These are phyloP conservation scores for Candida insectalens DNA, from an alignment of 805 yeast genomes.

Conservation along the genomic window DNA sequence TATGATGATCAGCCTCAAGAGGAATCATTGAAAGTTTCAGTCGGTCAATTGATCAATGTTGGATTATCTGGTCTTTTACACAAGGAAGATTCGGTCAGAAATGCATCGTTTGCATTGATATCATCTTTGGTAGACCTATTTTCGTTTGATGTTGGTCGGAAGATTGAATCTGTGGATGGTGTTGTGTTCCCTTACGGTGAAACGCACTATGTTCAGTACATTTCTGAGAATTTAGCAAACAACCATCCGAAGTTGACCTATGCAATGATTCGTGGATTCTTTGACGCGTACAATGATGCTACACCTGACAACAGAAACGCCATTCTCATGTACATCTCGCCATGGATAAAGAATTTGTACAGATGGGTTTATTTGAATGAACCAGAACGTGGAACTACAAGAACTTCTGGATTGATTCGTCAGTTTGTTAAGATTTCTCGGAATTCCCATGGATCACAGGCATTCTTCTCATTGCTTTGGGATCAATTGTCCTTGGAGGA, in stretches of 20 bases:
- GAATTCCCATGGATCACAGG: slow-evolving; percentile 36
- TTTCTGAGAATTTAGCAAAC: slow-evolving; percentile 48
- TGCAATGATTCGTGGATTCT: slow-evolving; percentile 40
- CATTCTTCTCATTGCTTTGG: slow-evolving; percentile 60
- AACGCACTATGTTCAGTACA: slow-evolving; percentile 45
- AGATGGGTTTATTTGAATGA: slow-evolving; percentile 43
- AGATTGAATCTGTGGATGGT: slow-evolving; percentile 43
- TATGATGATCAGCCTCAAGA: slow-evolving; percentile 26
- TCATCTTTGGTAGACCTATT: slow-evolving; percentile 54
- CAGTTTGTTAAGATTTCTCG: slow-evolving; percentile 52
- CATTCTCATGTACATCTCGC: slow-evolving; percentile 47
- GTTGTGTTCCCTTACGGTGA: slow-evolving; percentile 63
- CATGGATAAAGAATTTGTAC: slow-evolving; percentile 68
- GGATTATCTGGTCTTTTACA: slow-evolving; percentile 62
- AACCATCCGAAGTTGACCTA: slow-evolving; percentile 51
- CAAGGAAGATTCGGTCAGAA: slow-evolving; percentile 45
- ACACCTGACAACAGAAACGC: slow-evolving; percentile 25
- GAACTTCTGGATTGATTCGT: slow-evolving; percentile 51
- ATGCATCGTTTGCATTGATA: slow-evolving; percentile 53
- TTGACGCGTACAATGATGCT: slow-evolving; percentile 39
- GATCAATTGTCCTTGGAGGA: slow-evolving; percentile 53
- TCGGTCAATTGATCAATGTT: slow-evolving; percentile 56
- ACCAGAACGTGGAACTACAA: slow-evolving; percentile 50
- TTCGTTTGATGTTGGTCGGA: slow-evolving; percentile 49
- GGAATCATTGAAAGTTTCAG: slow-evolving; percentile 25